A percentile compares a stretch with the other conserved stretches of the same genome.
Conservation (phyloP, 306 rosid species). For the Heteromeles arbutifolia region DNA sequence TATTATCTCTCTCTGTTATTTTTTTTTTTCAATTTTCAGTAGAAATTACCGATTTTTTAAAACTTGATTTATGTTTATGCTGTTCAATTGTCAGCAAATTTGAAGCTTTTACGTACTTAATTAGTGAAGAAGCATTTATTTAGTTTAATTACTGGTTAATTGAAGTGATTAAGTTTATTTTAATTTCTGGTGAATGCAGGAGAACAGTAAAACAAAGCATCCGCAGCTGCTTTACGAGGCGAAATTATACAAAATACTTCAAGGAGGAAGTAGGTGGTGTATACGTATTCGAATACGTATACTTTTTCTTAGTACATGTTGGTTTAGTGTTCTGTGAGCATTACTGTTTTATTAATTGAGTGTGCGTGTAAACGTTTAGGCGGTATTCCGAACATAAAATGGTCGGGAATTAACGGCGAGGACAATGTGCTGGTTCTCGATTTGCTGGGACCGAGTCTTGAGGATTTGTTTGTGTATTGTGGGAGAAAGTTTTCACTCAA, state of each 20-base stretch:
- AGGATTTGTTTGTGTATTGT: constrained; percentile 86
- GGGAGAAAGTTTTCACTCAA: constrained; percentile 82
- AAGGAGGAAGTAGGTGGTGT: constrained; percentile 84
- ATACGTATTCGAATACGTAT: background rate
- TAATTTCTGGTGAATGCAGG: constrained; percentile 41
- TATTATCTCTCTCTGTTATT: background rate
- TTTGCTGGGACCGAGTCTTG: constrained; percentile 91
- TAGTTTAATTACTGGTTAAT: background rate
- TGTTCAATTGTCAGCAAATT: background rate
- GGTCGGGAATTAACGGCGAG: constrained; percentile 86
- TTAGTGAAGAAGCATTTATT: background rate
- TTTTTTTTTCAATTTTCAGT: background rate
- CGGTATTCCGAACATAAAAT: constrained; percentile 71
- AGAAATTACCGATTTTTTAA: background rate
- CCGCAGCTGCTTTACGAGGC: constrained; percentile 93
- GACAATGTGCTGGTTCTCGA: constrained; percentile 77
- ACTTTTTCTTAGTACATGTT: background rate
- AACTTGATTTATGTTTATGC: background rate
- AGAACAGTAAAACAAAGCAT: constrained; percentile 85
- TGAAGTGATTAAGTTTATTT: background rate
- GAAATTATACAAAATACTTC: constrained; percentile 75
- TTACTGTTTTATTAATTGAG: background rate
- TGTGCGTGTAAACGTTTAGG: constrained; percentile 26
- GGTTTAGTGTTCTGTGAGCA: background rate
- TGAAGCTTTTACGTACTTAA: no score